Evolutionary conservation across 2,329 filamentous ascomycete genomes (phyloP), one percentile per base, ranked within the genome.

Genomic region (Hypoxylon sp.): DNA sequence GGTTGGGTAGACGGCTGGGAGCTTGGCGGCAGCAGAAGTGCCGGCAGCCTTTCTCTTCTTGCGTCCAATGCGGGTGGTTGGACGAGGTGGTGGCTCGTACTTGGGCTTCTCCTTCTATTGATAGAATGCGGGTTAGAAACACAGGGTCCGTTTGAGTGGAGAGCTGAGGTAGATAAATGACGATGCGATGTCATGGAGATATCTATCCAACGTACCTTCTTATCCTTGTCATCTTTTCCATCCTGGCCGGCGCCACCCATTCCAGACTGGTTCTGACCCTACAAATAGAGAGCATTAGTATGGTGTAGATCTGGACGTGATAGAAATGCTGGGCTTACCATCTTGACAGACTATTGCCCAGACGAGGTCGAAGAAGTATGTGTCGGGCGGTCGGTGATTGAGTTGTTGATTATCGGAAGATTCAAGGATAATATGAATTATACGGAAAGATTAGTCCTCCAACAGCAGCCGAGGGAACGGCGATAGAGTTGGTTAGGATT

Each of bases 31-130:
- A 56, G 96, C 94, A 81, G 95, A 98, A 70, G 93, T 94, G 58
- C 96, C 96, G 66, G 92, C 94, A 53, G 90, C 89, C 90, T 93
- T 98, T 88, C 94, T 95, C 92, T 99, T 99, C 91, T 97, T 98
- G 78, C 95, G 93, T 68, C 96, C 96, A 80, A 99, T 91, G 80
- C 96, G 93, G 73, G 96, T 98, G 69, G 96, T 99, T 70, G 96
- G 96, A 78, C 95, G 91, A 81, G 96, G 96, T 74, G 96, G 96
- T 72, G 96, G 96, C 83, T 99, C 96, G 86, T 99, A 99, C 92
- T 97, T 98, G 79, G 96, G 96, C 91, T 99, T 99, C 71, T 99
- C 95, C 88, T 99, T 98, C 95, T 97, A 77, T 75, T 67, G 38
- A 25, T 65, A 2, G 58, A 38, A 60, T 51, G 7, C 19, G 19